Conservation (phyloP, 2,329 filamentous ascomycete genomes). For the Apiospora hydei region DNA sequence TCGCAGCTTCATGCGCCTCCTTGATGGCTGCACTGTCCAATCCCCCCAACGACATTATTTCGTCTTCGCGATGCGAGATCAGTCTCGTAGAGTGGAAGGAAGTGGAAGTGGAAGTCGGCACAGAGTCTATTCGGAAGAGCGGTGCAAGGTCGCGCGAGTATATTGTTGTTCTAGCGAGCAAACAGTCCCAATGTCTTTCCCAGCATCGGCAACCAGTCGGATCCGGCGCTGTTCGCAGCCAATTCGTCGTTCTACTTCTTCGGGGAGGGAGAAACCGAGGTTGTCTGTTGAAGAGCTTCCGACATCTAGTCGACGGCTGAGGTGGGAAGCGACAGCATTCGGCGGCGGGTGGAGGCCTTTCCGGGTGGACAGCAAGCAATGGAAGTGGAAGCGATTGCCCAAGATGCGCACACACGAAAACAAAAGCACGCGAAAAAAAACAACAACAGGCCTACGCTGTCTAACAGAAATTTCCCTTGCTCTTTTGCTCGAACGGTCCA, state of each 20-base stretch:
- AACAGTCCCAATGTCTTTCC: not conserved
- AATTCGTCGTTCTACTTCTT: not conserved
- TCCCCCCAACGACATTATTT: conserved; percentile 92
- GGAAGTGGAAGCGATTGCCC: not conserved
- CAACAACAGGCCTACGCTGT: not conserved
- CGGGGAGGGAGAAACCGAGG: not conserved
- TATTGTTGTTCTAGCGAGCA: not conserved
- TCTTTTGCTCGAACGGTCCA: not conserved
- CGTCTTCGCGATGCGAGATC: not conserved
- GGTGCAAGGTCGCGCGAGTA: conserved; percentile 14
- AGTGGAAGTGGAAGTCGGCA: not conserved
- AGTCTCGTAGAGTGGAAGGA: not conserved
- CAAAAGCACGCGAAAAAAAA: not conserved
- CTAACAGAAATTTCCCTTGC: not conserved
- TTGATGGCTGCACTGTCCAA: conserved; percentile 82
- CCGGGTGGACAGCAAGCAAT: not conserved
- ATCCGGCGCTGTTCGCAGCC: conserved; percentile 1
- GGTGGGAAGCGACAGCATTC: conserved; percentile 22
- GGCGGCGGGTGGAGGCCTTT: conserved; percentile 10
- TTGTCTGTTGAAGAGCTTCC: conserved; percentile 21
- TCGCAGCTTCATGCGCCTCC: conserved; percentile 83
- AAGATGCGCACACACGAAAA: not conserved
- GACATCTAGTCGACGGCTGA: conserved; percentile 29
- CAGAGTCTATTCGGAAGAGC: not conserved
- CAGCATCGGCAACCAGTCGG: conserved; percentile 8